Evolutionary conservation across 2,329 filamentous ascomycete species (phyloP), one percentile per base, ranked within the genome.

Genomic region (Aspergillus transmontanensis): DNA sequence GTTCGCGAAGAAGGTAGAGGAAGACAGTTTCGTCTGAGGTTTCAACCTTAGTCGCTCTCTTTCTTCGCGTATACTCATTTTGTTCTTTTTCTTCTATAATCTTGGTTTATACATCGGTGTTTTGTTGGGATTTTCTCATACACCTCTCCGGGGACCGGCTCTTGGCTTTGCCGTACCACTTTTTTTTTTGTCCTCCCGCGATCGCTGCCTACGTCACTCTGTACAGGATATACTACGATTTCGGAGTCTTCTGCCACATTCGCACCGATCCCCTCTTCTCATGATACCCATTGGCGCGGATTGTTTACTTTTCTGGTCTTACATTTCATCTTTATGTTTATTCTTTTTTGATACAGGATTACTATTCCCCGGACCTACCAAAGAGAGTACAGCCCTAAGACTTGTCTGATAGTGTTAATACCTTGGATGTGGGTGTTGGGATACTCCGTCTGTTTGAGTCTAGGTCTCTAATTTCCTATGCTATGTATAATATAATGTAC

Each of bases 1-100:
- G 80, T 82, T n/a, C 78, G 79, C n/a, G 79, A 82, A 65, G 79
- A 80, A 60, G 72, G 78, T 30, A 73, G 75, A 54, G 79, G 78
- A 34, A 70, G 76, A 41, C 76, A 80, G 57, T 81, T 81, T 56
- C 73, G 79, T 32, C 59, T 80, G 64, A 69, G 78, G 60, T 81
- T 81, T 67, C 77, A 79, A 67, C 79, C 79, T 36, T 81, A 69
- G 30, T 12, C 10, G 9, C 12, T 51, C 23, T 21, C 14, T 45
- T 4, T 41, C 53, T 46, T 34, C 23, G 11, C 39, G 10, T 56
- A 60, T 57, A 9, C 36, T 28, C 39, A 34, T 55, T 30, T 55
- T 59, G 53, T 57, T 12, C 21, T 48, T 46, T 46, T 57, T 57
- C 28, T 28, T 6, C 12, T 16, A 28, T 19, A 9, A 30, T 26